phyloP scores from a whole-genome alignment of 2,329 filamentous ascomycete species.

The Trichoderma sp. region DNA sequence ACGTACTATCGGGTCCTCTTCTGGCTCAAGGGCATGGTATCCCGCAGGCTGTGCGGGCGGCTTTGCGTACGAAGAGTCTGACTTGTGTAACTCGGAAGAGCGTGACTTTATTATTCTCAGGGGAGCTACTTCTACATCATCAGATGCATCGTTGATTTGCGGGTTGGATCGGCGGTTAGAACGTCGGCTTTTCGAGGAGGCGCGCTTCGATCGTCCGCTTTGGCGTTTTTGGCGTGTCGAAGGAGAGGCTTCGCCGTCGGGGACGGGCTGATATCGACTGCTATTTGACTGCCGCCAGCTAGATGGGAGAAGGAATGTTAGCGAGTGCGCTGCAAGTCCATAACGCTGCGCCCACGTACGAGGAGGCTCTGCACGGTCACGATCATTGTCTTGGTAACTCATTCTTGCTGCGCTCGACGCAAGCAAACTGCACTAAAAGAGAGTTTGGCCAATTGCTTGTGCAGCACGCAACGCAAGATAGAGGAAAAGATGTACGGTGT shows the following conservation, averaged over 20 bases:
- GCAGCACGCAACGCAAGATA: constrained; percentile 33
- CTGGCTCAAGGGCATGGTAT: constrained; percentile 12
- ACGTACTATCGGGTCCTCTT: constrained; percentile 29
- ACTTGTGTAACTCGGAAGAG: constrained; percentile 47
- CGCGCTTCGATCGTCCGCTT: constrained; percentile 4
- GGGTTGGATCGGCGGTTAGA: constrained; percentile 34
- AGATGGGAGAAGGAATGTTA: constrained; percentile 12
- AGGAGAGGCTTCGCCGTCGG: constrained; percentile 14
- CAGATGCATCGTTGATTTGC: constrained; percentile 37
- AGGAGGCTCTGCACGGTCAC: constrained; percentile 40
- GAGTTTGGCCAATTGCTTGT: constrained; percentile 38
- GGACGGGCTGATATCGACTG: constrained; percentile 11
- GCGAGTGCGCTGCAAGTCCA: not conserved
- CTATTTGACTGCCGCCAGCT: constrained; percentile 20
- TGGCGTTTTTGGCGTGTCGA: constrained; percentile 20
- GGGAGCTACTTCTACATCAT: constrained; percentile 31
- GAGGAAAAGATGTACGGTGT: constrained; percentile 35
- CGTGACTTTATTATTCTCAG: constrained; percentile 37
- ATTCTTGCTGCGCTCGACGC: constrained; percentile 33
- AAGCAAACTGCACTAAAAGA: constrained; percentile 37
- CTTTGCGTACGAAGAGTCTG: constrained; percentile 40
- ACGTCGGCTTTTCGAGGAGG: not conserved
- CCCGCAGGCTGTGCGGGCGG: constrained; percentile 33
- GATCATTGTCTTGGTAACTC: constrained; percentile 41
- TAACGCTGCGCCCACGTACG: constrained; percentile 35